Percentiles rank a stretch among this genome's conserved stretches.
These are phyloP conservation scores for Mycena sp. DNA, from an alignment of 1,284 basidiomycete genomes.

Conservation along the genomic window DNA sequence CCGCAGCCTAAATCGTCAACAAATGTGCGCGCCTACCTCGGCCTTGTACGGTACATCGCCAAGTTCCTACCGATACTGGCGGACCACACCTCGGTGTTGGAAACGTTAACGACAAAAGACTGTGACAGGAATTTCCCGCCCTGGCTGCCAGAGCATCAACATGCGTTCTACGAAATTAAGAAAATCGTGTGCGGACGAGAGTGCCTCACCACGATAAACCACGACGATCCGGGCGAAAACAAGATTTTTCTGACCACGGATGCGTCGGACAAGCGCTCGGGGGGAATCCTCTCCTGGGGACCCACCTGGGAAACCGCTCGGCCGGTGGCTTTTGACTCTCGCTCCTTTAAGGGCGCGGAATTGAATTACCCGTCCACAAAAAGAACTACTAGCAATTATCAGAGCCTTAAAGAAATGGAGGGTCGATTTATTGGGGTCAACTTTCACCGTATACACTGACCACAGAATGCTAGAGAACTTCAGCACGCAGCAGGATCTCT, in stretches of 20 bases:
- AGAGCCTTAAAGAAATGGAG: slow-evolving; percentile 46
- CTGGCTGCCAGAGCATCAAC: slow-evolving; percentile 42
- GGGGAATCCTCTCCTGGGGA: slow-evolving; percentile 45
- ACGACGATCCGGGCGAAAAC: slow-evolving; percentile 40
- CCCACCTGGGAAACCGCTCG: slow-evolving; percentile 37
- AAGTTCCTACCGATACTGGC: slow-evolving; percentile 46
- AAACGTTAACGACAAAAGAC: slow-evolving; percentile 41
- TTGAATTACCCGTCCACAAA: slow-evolving; percentile 50
- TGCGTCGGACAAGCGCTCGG: slow-evolving; percentile 42
- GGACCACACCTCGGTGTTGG: slow-evolving; percentile 42
- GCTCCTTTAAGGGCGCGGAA: slow-evolving; percentile 37
- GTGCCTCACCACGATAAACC: slow-evolving; percentile 44
- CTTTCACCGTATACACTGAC: slow-evolving; percentile 47
- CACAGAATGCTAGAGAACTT: slow-evolving; percentile 51
- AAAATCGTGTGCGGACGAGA: slow-evolving; percentile 34
- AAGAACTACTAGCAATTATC: slow-evolving; percentile 47
- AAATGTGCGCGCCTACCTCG: slow-evolving; percentile 44
- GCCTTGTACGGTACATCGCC: slow-evolving; percentile 46
- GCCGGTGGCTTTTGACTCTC: slow-evolving; percentile 45
- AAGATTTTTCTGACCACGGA: slow-evolving; percentile 49
- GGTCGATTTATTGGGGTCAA: slow-evolving; percentile 41
- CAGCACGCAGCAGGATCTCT: not conserved
- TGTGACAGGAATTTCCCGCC: slow-evolving; percentile 36
- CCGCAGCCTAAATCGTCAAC: slow-evolving; percentile 34
- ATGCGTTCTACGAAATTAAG: slow-evolving; percentile 51